A percentile compares a stretch with the other conserved stretches of the same genome.
Conservation (phyloP, 176 grass and related monocot genomes). For the Triticum urartu region DNA sequence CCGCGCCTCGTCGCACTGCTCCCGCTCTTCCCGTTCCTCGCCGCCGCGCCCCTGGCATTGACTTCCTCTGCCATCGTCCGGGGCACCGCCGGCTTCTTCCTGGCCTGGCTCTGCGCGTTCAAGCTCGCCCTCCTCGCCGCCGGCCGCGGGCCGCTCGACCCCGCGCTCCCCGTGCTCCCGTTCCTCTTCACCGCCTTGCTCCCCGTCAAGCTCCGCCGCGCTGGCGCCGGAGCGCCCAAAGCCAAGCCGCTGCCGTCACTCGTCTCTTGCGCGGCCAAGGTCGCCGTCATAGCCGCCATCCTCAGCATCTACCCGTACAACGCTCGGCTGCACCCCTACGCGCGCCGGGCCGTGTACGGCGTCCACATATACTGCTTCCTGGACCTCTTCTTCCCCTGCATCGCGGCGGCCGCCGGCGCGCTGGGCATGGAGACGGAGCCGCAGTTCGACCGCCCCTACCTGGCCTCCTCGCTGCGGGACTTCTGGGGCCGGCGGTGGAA, state of each 20-base stretch:
- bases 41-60: slow-evolving; percentile 31
- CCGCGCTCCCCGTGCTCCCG: background rate
- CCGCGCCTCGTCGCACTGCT: slow-evolving; percentile 27
- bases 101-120: slow-evolving; percentile 53
- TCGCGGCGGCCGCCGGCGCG: background rate
- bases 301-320: background rate
- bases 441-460: slow-evolving; percentile 49
- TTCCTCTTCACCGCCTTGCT: slow-evolving; percentile 23
- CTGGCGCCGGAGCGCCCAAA: background rate
- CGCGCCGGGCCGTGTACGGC: slow-evolving; percentile 21
- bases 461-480: slow-evolving; percentile 40
- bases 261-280: slow-evolving; percentile 9
- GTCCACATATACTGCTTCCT: slow-evolving; percentile 42
- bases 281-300: background rate
- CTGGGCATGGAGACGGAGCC: slow-evolving; percentile 52
- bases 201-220: slow-evolving; percentile 13
- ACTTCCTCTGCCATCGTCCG: slow-evolving; percentile 18
- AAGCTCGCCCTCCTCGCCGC: slow-evolving; percentile 51
- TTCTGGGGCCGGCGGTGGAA: slow-evolving; percentile 74
- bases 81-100: slow-evolving; percentile 41
- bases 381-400: slow-evolving; percentile 33
- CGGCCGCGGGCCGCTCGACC: slow-evolving; percentile 29
- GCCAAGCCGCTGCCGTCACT: background rate
- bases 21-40: slow-evolving; percentile 30
- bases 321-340: slow-evolving; percentile 12